Base-by-base conservation (phyloP, 2,329 filamentous ascomycete species). In the Epichloe sylvatica region DNA sequence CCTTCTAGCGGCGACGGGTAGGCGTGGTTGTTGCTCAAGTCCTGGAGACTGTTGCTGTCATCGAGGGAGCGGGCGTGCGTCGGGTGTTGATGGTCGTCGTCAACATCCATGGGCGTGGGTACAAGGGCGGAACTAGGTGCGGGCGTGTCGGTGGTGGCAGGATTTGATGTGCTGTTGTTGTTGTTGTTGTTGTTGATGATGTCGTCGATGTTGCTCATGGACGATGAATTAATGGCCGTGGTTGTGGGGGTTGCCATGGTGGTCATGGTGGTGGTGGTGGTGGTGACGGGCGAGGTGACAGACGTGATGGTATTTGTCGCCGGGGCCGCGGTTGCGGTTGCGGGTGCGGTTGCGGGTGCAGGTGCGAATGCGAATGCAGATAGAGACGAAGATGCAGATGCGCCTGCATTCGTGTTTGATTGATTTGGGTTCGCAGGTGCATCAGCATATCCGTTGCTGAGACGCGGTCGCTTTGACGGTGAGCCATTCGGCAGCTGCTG, bases 1-100 rank as follows among this genome's bases (percentile, higher is more conserved):
- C 74, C 73, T 60, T 80, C 77, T 19, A 78, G 71, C 49, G 80
- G 79, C 49, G 80, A 83, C 48, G 79, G 80, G 59, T 83, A 83
- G 57, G 79, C 79, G 63, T 82, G 77, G 59, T 78, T 77, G 53
- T 42, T 56, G 49, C 38, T 46, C 45, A 30, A 17, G 60, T 70
- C 68, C 54, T 68, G 65, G 51, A 65, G 63, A 49, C 17, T 43
- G 39, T 23, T 40, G 45, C 39, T 43, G 30, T 43, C 46, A n/a
- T 48, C 51, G 40, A 54, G 50, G 33, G 45, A 35, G 11, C 62
- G 60, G 51, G 44, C 17, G 6, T 30, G 41, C 13, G 25, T 13
- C 3, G 66, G 65, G 54, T 69, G 67, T 38, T 67, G 67, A 63
- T 46, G 45, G 45, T 9, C 15, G 30, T 38, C 35, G 11, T 82